These are phyloP conservation scores for Dendrocalamus sinicus DNA, from an alignment of 176 grass and related monocot genomes.

Conservation along the genomic window DNA sequence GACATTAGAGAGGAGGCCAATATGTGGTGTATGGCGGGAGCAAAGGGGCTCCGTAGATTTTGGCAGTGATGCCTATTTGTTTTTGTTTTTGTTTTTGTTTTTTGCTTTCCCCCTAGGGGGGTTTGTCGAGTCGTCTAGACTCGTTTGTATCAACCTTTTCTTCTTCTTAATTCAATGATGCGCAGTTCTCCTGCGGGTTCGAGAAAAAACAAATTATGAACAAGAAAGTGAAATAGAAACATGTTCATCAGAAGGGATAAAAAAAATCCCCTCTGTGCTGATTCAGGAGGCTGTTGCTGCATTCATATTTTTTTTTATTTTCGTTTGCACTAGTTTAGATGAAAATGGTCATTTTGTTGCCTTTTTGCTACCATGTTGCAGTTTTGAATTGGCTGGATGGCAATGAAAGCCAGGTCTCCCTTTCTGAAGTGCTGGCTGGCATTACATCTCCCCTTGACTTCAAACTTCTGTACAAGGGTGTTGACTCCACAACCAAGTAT, in stretches of 20 bases:
- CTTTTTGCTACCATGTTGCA: neutral
- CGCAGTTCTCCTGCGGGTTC: too few relatives aligned
- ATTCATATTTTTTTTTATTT: neutral
- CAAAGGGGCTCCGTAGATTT: too few relatives aligned
- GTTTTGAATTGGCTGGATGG: conserved; percentile 16
- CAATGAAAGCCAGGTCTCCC: conserved; percentile 5
- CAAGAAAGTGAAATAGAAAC: neutral
- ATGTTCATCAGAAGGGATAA: neutral
- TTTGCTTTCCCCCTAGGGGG: too few relatives aligned
- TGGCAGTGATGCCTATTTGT: too few relatives aligned
- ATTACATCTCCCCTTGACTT: conserved; percentile 35
- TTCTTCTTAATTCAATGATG: too few relatives aligned
- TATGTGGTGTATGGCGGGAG: too few relatives aligned
- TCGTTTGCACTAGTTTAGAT: conserved; percentile 25
- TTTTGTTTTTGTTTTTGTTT: too few relatives aligned
- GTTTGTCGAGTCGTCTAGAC: too few relatives aligned
- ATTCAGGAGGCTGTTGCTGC: neutral
- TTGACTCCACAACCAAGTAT: neutral
- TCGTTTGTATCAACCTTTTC: too few relatives aligned
- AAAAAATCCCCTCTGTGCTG: neutral
- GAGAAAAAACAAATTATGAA: too few relatives aligned
- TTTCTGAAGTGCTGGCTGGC: conserved; percentile 28
- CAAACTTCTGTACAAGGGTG: conserved; percentile 22
- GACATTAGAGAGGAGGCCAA: too few relatives aligned
- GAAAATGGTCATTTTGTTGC: neutral